Conservation (phyloP, 1,284 basidiomycete species). For the Leccinum angustisporum region DNA sequence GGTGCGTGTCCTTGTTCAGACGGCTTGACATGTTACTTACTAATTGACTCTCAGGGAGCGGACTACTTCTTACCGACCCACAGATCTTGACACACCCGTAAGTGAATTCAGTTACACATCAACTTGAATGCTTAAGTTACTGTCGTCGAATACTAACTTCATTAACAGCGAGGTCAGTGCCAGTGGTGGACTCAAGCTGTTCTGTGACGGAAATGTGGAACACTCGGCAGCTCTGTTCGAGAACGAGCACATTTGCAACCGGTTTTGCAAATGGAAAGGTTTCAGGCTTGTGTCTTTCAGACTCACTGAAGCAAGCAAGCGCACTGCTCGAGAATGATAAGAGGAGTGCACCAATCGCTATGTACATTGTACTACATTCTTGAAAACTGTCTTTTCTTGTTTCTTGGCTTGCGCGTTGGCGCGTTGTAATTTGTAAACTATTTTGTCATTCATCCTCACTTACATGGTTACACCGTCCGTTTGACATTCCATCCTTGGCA, state of each 20-base stretch:
- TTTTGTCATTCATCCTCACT: no score
- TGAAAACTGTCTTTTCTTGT: background rate
- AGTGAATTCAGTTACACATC: no score
- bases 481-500: no score
- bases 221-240: background rate
- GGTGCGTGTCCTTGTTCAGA: background rate
- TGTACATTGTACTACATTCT: no score
- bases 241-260: background rate
- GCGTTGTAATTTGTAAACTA: no score
- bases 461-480: no score
- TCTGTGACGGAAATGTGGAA: background rate
- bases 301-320: no score
- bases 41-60: background rate
- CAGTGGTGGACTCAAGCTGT: background rate
- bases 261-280: background rate
- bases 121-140: no score
- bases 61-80: background rate
- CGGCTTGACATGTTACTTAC: background rate
- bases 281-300: background rate
- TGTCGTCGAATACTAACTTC: no score
- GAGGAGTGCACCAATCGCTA: no score
- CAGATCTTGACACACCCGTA: background rate
- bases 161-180: background rate
- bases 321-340: background rate
- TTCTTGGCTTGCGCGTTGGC: background rate